A percentile compares a stretch with the other conserved stretches of the same genome.
Conservation (phyloP, 306 rosid species). For the Malus sieversii region DNA sequence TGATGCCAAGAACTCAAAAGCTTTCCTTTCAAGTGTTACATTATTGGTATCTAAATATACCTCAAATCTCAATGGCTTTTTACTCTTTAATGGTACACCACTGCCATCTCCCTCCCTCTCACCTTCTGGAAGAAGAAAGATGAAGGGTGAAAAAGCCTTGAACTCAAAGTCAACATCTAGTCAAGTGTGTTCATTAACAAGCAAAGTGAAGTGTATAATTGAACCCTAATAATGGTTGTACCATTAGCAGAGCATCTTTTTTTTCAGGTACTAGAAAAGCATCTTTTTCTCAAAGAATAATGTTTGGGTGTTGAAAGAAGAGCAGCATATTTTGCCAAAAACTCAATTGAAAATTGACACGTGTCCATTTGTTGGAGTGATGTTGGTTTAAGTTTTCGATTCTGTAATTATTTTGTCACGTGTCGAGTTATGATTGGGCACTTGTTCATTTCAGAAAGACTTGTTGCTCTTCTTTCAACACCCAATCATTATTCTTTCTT, state of each 20-base stretch:
- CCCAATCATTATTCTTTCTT: too few species aligned
- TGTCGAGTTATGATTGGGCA: too few species aligned
- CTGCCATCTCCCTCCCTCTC: neutral
- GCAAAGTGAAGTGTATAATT: neutral
- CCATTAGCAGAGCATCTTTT: neutral
- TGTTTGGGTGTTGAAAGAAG: too few species aligned
- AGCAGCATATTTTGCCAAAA: too few species aligned
- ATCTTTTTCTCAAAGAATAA: too few species aligned
- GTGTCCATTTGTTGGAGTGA: too few species aligned
- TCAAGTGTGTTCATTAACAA: neutral
- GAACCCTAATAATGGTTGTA: neutral
- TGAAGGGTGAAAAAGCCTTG: neutral
- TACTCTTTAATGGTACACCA: conserved; percentile 1
- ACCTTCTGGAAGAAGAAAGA: neutral
- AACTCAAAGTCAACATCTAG: neutral
- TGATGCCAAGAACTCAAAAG: neutral
- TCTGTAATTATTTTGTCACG: too few species aligned
- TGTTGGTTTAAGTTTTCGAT: too few species aligned
- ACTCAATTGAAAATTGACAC: too few species aligned
- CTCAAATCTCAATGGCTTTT: neutral
- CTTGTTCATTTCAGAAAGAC: too few species aligned
- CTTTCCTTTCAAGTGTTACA: neutral
- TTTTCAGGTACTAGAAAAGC: too few species aligned
- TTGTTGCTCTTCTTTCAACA: too few species aligned
- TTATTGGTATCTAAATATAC: neutral